A percentile compares a stretch with the other conserved stretches of the same genome.
Evolutionary conservation across 2,329 filamentous ascomycete genomes (phyloP).

Genomic region (Malbranchea zuffiana): DNA sequence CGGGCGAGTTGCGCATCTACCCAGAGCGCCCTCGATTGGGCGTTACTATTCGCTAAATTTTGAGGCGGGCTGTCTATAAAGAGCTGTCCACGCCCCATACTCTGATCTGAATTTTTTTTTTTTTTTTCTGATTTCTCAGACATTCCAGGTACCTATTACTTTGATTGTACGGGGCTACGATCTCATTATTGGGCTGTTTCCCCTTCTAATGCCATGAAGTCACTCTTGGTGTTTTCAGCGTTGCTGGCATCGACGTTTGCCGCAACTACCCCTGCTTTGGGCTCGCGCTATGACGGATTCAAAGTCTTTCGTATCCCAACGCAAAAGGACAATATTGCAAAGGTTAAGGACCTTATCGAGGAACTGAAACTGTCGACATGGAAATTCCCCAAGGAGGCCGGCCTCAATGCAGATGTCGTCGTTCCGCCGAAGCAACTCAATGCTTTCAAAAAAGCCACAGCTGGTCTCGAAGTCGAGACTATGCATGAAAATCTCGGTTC

Average conservation of each 20-base stretch:
- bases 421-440: conserved; percentile 30
- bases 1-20: no score
- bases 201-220: conserved; percentile 8
- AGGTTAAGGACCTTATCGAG: conserved; percentile 15
- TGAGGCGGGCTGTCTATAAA: no score
- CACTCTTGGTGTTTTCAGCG: conserved; percentile 11
- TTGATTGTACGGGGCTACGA: neutral
- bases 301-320: conserved; percentile 17
- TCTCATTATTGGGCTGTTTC: neutral
- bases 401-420: conserved; percentile 32
- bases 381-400: conserved; percentile 14
- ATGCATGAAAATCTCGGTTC: conserved; percentile 37
- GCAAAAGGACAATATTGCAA: conserved; percentile 6
- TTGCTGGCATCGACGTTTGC: conserved; percentile 11
- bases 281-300: conserved; percentile 16
- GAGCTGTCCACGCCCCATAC: no score
- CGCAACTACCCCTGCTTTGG: conserved; percentile 5
- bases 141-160: no score
- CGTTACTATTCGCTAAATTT: no score
- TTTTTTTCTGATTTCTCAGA: no score
- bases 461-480: conserved; percentile 24
- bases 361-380: conserved; percentile 14
- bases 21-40: no score
- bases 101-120: no score
- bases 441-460: conserved; percentile 29